Evolutionary conservation across 768 basidiomycete species (phyloP).

Genomic region (Pleurotus citrinopileatus): DNA sequence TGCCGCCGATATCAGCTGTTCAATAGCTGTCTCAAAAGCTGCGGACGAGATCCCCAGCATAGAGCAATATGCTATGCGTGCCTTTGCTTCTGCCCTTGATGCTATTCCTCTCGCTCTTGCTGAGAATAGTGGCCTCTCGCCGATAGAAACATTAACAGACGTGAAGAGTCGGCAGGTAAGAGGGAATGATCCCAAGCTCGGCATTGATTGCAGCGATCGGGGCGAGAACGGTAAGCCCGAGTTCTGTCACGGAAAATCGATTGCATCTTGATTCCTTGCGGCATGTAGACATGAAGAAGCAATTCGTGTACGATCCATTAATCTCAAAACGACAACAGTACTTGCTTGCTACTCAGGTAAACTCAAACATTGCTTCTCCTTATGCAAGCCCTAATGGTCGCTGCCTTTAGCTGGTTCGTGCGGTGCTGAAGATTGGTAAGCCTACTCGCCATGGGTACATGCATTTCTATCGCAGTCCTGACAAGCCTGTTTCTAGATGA

Average conservation of each 20-base stretch:
- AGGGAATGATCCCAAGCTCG: constrained; percentile 81
- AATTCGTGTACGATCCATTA: constrained; percentile 95
- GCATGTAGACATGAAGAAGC: constrained; percentile 88
- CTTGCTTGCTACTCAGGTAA: constrained; percentile 91
- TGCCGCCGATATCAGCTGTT: constrained; percentile 94
- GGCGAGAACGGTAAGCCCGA: constrained; percentile 75
- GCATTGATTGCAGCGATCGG: constrained; percentile 88
- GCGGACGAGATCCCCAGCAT: constrained; percentile 98
- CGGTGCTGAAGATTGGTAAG: constrained; percentile 85
- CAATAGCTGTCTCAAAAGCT: constrained; percentile 89
- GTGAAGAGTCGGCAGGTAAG: constrained; percentile 91
- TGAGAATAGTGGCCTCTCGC: constrained; percentile 95
- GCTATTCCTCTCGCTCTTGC: constrained; percentile 94
- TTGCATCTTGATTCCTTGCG: not conserved
- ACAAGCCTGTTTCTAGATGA: constrained; percentile 50
- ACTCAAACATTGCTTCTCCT: constrained; percentile 17
- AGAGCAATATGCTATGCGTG: constrained; percentile 99
- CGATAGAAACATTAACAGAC: constrained; percentile 95
- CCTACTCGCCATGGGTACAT: no score
- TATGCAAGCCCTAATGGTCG: constrained; percentile 9
- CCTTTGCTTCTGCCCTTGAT: constrained; percentile 95
- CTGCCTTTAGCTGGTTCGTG: constrained; percentile 64
- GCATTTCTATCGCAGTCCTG: constrained; percentile 10
- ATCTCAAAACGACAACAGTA: constrained; percentile 98
- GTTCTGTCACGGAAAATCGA: not conserved